phyloP scores from a whole-genome alignment of 1,139 yeast genomes.

The Kodamaea derodonti region DNA sequence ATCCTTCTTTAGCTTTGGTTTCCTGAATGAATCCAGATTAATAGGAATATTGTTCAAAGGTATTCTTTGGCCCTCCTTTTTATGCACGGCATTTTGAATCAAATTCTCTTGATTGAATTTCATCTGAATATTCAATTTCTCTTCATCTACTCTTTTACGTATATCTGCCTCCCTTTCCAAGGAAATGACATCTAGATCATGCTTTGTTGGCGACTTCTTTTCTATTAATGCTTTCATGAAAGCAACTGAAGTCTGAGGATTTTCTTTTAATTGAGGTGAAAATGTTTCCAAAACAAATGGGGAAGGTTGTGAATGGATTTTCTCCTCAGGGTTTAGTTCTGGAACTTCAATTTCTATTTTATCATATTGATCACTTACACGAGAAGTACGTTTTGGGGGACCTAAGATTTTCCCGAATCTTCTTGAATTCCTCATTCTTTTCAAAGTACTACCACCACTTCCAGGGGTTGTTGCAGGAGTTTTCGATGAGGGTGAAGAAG shows the following conservation, averaged over 20 bases:
- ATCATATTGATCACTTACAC: conserved; percentile 15
- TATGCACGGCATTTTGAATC: conserved; percentile 5
- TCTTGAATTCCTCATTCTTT: conserved; percentile 28
- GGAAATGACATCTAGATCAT: conserved; percentile 10
- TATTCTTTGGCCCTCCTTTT: conserved; percentile 4
- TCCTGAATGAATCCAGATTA: conserved; percentile 18
- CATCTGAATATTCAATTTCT: conserved; percentile 11
- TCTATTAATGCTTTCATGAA: conserved; percentile 8
- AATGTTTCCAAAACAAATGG: conserved; percentile 11
- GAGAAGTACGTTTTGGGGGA: conserved; percentile 36
- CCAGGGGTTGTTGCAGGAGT: conserved; percentile 21
- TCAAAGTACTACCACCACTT: conserved; percentile 12
- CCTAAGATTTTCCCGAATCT: conserved; percentile 37
- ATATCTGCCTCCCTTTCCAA: conserved; percentile 25
- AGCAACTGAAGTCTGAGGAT: conserved; percentile 6
- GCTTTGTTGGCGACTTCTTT: conserved; percentile 5
- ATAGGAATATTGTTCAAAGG: conserved; percentile 7
- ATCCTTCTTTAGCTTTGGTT: conserved; percentile 23
- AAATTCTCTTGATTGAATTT: conserved; percentile 4
- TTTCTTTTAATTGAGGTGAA: conserved; percentile 13
- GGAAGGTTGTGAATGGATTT: conserved; percentile 12
- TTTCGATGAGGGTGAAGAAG: conserved; percentile 10
- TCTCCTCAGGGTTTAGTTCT: conserved; percentile 1
- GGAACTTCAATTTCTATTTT: conserved; percentile 7
- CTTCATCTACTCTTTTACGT: conserved; percentile 26